Conservation (phyloP, 1,284 basidiomycete species). For the Ceratobasidium sp. region DNA sequence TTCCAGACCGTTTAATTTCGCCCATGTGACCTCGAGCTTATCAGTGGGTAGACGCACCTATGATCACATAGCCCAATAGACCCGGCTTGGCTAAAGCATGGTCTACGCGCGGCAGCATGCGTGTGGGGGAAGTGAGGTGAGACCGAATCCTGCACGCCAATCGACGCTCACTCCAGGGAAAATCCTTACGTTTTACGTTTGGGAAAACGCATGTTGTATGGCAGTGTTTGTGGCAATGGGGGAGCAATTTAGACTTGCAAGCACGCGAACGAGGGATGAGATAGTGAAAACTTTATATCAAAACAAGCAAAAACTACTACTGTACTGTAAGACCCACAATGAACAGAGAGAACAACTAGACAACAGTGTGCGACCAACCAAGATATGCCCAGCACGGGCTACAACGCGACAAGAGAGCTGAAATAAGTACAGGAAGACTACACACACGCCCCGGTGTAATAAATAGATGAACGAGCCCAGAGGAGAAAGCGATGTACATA, state of each 20-base stretch:
- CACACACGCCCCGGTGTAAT: slow-evolving; percentile 6
- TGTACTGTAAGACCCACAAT: slow-evolving; percentile 21
- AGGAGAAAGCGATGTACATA: not conserved
- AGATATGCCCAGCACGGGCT: not conserved
- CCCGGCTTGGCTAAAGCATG: slow-evolving; percentile 8
- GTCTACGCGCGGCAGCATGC: not conserved
- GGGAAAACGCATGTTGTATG: slow-evolving; percentile 4
- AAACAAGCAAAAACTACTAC: slow-evolving; percentile 23
- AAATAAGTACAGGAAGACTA: not conserved
- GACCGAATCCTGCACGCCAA: not conserved
- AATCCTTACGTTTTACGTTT: not conserved
- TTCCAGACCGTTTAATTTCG: not conserved
- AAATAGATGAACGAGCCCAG: slow-evolving; percentile 2
- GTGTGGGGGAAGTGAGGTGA: slow-evolving; percentile 33
- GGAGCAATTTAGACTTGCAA: not conserved
- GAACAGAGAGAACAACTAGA: not conserved
- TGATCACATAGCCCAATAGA: not conserved
- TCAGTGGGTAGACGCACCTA: not conserved
- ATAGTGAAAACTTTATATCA: slow-evolving; percentile 15
- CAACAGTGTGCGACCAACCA: not conserved
- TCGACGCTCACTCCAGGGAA: no score
- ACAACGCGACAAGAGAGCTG: slow-evolving; percentile 13
- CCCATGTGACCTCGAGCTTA: not conserved
- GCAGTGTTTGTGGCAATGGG: not conserved
- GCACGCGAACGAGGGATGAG: not conserved